A percentile compares a stretch with the other conserved stretches of the same genome.
phyloP scores from a whole-genome alignment of 1,139 yeast genomes.

The Candida pseudoviswanathii region DNA sequence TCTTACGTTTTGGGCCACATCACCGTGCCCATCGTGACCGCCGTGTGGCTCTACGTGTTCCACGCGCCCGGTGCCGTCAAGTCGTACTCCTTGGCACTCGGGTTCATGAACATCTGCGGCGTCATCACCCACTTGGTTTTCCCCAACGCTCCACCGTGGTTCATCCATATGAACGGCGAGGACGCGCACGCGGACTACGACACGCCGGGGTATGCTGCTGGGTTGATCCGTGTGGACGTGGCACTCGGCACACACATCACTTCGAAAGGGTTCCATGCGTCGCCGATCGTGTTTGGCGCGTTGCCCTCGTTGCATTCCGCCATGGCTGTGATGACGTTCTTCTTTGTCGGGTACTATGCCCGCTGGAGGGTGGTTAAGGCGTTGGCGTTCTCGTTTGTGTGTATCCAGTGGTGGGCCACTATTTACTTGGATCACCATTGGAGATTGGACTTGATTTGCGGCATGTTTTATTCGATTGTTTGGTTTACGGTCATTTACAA shows the following conservation, averaged over 20 bases:
- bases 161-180: conserved; percentile 59
- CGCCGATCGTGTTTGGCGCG: conserved; percentile 74
- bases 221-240: conserved; percentile 62
- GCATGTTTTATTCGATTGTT: conserved; percentile 52
- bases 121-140: conserved; percentile 59
- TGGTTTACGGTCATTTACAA: conserved; percentile 39
- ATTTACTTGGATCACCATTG: conserved; percentile 75
- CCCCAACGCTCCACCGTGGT: conserved; percentile 78
- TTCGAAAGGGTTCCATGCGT: conserved; percentile 63
- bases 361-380: conserved; percentile 39
- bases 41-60: conserved; percentile 66
- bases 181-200: conserved; percentile 56
- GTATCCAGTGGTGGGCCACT: conserved; percentile 74
- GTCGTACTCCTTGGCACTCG: conserved; percentile 54
- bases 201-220: conserved; percentile 71
- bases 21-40: conserved; percentile 61
- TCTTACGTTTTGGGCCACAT: conserved; percentile 64
- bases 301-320: conserved; percentile 69
- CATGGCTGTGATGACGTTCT: conserved; percentile 57
- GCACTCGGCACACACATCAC: conserved; percentile 64
- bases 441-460: conserved; percentile 59
- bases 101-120: conserved; percentile 61
- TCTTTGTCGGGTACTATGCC: conserved; percentile 46
- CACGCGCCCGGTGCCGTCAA: conserved; percentile 63
- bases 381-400: conserved; percentile 39